A percentile compares a stretch with the other conserved stretches of the same genome.
phyloP scores from a whole-genome alignment of 2,329 filamentous ascomycete species.

The Xylaria sp. region DNA sequence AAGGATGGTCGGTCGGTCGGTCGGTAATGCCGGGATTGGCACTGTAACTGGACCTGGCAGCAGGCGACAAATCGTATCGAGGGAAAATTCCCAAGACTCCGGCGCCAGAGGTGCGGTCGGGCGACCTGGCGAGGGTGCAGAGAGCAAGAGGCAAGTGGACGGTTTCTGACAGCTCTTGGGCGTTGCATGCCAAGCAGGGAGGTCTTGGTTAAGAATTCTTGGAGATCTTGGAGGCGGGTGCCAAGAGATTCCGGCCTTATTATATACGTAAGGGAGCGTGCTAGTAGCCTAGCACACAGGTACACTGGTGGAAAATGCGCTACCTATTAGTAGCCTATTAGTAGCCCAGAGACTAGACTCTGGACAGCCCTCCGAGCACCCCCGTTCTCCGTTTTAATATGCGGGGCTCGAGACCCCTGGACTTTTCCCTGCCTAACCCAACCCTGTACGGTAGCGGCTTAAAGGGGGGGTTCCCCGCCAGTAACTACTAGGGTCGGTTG shows the following conservation, averaged over 20 bases:
- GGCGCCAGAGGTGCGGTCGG: constrained; percentile 36
- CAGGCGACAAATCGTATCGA: constrained; percentile 28
- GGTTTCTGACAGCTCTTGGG: constrained; percentile 46
- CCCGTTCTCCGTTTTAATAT: constrained; percentile 15
- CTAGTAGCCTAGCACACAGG: background rate
- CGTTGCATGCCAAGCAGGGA: constrained; percentile 49
- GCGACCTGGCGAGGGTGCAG: constrained; percentile 33
- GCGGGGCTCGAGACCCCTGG: constrained; percentile 31
- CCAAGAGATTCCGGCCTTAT: constrained; percentile 46
- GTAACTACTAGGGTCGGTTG: background rate
- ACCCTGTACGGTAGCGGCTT: constrained; percentile 3
- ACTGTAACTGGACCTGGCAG: background rate
- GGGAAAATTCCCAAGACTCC: constrained; percentile 27
- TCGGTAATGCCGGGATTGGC: constrained; percentile 10
- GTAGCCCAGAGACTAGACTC: constrained; percentile 16
- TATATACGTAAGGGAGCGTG: constrained; percentile 20
- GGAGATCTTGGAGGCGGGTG: constrained; percentile 40
- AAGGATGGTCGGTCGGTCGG: constrained; percentile 9
- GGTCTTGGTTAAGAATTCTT: constrained; percentile 45
- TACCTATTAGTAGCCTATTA: constrained; percentile 14
- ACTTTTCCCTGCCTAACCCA: background rate
- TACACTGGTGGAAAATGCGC: background rate
- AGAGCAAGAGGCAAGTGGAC: constrained; percentile 31
- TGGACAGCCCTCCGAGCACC: constrained; percentile 14
- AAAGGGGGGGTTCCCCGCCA: background rate